phyloP scores from a whole-genome alignment of 2,329 filamentous ascomycete species.

The Acephala macrosclerotiorum region DNA sequence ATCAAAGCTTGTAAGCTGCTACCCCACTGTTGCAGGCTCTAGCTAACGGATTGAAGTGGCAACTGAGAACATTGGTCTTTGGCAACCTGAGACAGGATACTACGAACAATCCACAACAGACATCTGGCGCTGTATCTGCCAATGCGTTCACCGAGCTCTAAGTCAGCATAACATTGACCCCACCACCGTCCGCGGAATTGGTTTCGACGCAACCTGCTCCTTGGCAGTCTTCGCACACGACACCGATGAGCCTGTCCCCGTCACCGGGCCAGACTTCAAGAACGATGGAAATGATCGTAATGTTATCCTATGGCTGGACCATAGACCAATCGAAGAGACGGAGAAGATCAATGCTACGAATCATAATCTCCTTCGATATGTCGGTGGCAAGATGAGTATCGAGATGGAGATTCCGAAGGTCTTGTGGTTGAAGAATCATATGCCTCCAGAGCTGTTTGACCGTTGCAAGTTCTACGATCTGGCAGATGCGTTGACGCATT shows the following conservation, averaged over 20 bases:
- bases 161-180: slow-evolving; percentile 82
- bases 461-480: slow-evolving; percentile 98
- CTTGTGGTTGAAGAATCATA: slow-evolving; percentile 97
- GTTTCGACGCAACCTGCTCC: slow-evolving; percentile 99
- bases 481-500: slow-evolving; percentile 88
- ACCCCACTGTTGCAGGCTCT: background rate
- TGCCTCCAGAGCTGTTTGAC: slow-evolving; percentile 89
- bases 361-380: slow-evolving; percentile 93
- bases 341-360: slow-evolving; percentile 91
- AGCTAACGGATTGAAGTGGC: slow-evolving; percentile 53
- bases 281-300: slow-evolving; percentile 86
- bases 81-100: slow-evolving; percentile 78
- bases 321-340: slow-evolving; percentile 89
- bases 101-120: slow-evolving; percentile 98
- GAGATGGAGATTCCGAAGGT: slow-evolving; percentile 99
- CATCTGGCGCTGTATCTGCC: slow-evolving; percentile 95
- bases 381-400: slow-evolving; percentile 97
- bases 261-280: slow-evolving; percentile 87
- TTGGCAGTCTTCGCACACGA: slow-evolving; percentile 89
- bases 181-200: slow-evolving; percentile 82
- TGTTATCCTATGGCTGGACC: slow-evolving; percentile 96
- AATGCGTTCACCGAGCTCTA: slow-evolving; percentile 83
- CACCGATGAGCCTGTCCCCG: slow-evolving; percentile 88
- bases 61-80: slow-evolving; percentile 79
- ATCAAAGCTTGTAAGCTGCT: slow-evolving; percentile 66